phyloP scores from a whole-genome alignment of 768 basidiomycete species.

The Russula virescens region DNA sequence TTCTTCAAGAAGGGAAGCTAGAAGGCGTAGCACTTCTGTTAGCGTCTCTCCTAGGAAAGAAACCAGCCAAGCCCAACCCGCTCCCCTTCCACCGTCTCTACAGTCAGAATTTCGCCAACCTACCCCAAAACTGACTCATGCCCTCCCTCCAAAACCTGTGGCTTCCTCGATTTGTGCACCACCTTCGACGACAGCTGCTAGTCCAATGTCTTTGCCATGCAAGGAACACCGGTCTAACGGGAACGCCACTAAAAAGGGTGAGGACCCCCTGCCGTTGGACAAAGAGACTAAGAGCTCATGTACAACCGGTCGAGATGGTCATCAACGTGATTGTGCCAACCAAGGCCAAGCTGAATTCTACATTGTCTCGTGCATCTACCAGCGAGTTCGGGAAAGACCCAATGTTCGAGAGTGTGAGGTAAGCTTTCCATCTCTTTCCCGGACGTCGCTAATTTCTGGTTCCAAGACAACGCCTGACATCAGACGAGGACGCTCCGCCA shows the following conservation, averaged over 20 bases:
- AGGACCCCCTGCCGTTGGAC: slow-evolving; percentile 12
- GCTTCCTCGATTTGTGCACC: slow-evolving; percentile 19
- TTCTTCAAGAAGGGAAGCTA: neutral
- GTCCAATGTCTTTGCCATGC: slow-evolving; percentile 24
- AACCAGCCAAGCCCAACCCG: neutral
- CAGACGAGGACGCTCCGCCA: slow-evolving; percentile 68
- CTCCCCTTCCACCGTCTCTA: slow-evolving; percentile 15
- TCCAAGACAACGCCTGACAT: slow-evolving; percentile 17
- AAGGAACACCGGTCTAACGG: slow-evolving; percentile 25
- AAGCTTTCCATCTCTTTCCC: slow-evolving; percentile 25
- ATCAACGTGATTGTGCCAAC: slow-evolving; percentile 45
- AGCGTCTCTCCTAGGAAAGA: slow-evolving; percentile 7
- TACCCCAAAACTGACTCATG: slow-evolving; percentile 19
- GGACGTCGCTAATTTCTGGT: neutral
- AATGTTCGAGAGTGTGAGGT: slow-evolving; percentile 76
- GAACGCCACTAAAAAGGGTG: slow-evolving; percentile 6
- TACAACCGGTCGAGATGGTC: slow-evolving; percentile 7
- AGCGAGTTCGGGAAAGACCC: slow-evolving; percentile 79
- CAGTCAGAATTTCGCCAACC: slow-evolving; percentile 9
- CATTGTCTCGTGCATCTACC: slow-evolving; percentile 54
- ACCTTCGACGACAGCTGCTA: slow-evolving; percentile 24
- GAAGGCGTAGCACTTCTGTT: slow-evolving; percentile 9
- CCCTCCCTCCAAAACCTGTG: slow-evolving; percentile 23
- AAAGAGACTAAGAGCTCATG: slow-evolving; percentile 17
- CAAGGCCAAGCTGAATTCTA: slow-evolving; percentile 74